Percentiles rank a stretch among this genome's conserved stretches.
Evolutionary conservation across 2,329 filamentous ascomycete species (phyloP).

Genomic region (Zymoseptoria passerinii): DNA sequence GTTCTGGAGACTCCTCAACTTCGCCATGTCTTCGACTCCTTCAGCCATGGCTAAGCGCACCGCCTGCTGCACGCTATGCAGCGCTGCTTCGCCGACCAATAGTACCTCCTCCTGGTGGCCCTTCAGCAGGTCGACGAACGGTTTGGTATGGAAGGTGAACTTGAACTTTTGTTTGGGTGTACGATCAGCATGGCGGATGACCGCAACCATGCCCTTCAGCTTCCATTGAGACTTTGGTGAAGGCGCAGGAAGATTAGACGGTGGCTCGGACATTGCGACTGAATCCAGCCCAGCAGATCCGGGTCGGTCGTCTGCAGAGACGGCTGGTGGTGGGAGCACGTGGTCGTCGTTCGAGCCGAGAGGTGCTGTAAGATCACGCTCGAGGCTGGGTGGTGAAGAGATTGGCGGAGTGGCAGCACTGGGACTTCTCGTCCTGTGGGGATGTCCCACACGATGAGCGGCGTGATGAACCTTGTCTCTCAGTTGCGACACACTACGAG

Average conservation of each 20-base stretch:
- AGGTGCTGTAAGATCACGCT: conserved; percentile 20
- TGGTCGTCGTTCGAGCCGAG: conserved; percentile 18
- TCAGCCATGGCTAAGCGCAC: conserved; percentile 72
- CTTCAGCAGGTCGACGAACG: conserved; percentile 88
- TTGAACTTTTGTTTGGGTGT: conserved; percentile 99
- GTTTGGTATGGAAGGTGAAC: conserved; percentile 94
- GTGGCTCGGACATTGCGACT: conserved; percentile 12
- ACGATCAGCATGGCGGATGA: conserved; percentile 91
- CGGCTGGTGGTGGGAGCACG: conserved; percentile 26
- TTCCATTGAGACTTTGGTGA: conserved; percentile 91
- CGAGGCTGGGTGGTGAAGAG: conserved; percentile 37
- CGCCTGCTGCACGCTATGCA: conserved; percentile 81
- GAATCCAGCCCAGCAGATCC: conserved; percentile 13
- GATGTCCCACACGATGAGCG: conserved; percentile 20
- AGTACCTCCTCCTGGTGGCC: conserved; percentile 95
- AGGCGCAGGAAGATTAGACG: conserved; percentile 38
- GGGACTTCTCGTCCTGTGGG: conserved; percentile 15
- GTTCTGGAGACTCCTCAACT: conserved; percentile 77
- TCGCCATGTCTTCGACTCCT: conserved; percentile 74
- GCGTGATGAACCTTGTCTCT: conserved; percentile 33
- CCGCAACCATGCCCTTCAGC: conserved; percentile 92
- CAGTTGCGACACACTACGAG: conserved; percentile 55
- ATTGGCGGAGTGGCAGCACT: conserved; percentile 33
- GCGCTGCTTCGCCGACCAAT: conserved; percentile 79
- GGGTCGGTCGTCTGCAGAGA: conserved; percentile 10